Conservation (phyloP, 371 early-diverging fungal species). For the Lichtheimia corymbifera region DNA sequence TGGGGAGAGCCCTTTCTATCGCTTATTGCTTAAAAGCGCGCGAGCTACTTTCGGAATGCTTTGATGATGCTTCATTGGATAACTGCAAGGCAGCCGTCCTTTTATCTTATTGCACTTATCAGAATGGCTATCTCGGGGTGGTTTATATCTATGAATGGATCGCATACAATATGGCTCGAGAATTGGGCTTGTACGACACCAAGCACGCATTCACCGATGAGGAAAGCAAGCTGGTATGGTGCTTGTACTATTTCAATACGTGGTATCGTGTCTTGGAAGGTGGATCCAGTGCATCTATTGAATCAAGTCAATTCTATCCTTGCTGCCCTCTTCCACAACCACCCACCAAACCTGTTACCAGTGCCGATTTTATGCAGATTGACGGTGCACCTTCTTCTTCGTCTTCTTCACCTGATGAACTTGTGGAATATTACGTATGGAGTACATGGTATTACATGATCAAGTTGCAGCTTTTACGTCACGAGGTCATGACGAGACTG, state of each 20-base stretch:
- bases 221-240: slow-evolving; percentile 45
- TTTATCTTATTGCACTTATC: slow-evolving; percentile 42
- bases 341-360: slow-evolving; percentile 15
- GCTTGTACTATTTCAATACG: slow-evolving; percentile 46
- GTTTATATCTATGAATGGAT: slow-evolving; percentile 53
- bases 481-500: slow-evolving; percentile 31
- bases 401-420: not conserved
- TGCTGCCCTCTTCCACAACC: slow-evolving; percentile 19
- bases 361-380: not conserved
- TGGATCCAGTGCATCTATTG: slow-evolving; percentile 21
- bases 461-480: slow-evolving; percentile 37
- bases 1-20: slow-evolving; percentile 47
- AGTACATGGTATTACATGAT: slow-evolving; percentile 42
- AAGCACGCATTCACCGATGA: slow-evolving; percentile 20
- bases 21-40: slow-evolving; percentile 43
- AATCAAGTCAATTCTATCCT: slow-evolving; percentile 34
- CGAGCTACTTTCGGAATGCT: slow-evolving; percentile 43
- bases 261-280: slow-evolving; percentile 49
- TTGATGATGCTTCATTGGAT: slow-evolving; percentile 45
- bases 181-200: slow-evolving; percentile 38
- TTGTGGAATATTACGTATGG: slow-evolving; percentile 35
- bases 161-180: slow-evolving; percentile 46
- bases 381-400: not conserved
- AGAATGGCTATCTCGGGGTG: slow-evolving; percentile 44
- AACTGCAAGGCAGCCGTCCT: slow-evolving; percentile 44